A percentile compares a stretch with the other conserved stretches of the same genome.
Conservation (phyloP, 1,284 basidiomycete species). For the Mycosarcoma maydis region DNA sequence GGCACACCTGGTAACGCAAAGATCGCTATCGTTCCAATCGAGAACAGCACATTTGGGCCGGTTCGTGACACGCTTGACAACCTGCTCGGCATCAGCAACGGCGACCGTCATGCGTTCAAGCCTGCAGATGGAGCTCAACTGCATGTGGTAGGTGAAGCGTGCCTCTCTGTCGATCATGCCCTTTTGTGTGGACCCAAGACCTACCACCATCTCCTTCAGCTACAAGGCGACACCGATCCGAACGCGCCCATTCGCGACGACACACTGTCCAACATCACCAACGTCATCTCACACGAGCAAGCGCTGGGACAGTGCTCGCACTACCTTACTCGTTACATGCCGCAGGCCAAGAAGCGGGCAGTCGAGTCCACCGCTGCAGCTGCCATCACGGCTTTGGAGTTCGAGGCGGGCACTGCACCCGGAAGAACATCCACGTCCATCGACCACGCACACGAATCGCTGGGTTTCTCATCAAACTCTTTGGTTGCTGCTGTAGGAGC, state of each 20-base stretch:
- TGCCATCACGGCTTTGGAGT: constrained; percentile 40
- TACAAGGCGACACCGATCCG: constrained; percentile 37
- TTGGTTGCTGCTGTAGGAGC: constrained; percentile 43
- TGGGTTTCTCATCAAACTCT: constrained; percentile 37
- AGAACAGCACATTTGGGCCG: constrained; percentile 49
- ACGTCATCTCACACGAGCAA: constrained; percentile 52
- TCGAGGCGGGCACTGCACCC: constrained; percentile 41
- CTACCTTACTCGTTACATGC: constrained; percentile 42
- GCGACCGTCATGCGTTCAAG: constrained; percentile 33
- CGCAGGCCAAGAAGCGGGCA: constrained; percentile 42
- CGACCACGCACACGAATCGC: constrained; percentile 30
- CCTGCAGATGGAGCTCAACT: constrained; percentile 24
- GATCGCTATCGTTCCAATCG: constrained; percentile 44
- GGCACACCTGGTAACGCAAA: constrained; percentile 45
- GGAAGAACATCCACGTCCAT: constrained; percentile 23
- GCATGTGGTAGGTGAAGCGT: constrained; percentile 42
- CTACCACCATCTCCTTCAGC: constrained; percentile 39
- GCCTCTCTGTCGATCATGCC: constrained; percentile 39
- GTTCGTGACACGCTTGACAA: constrained; percentile 43
- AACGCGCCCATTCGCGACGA: constrained; percentile 34
- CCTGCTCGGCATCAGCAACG: constrained; percentile 40
- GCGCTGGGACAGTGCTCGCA: constrained; percentile 46
- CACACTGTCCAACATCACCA: constrained; percentile 47
- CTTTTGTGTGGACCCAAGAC: constrained; percentile 47
- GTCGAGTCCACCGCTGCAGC: constrained; percentile 48